Evolutionary conservation across 1,284 basidiomycete genomes (phyloP).

Genomic region (Athelia sp.): DNA sequence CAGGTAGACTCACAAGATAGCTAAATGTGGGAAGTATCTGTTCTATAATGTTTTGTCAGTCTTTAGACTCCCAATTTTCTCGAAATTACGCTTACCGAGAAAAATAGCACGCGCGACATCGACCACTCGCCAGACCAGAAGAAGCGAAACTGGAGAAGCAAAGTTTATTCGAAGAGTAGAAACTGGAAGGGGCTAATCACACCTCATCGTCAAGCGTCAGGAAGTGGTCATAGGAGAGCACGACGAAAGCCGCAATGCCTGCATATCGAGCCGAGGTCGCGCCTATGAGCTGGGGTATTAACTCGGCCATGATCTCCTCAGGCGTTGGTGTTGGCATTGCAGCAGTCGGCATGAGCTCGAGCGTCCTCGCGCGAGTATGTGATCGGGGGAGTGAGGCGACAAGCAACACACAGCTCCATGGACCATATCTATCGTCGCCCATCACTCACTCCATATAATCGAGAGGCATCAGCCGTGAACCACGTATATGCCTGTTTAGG

Average conservation of each 20-base stretch:
- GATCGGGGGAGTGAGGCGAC: no score
- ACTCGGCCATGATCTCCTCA: no score
- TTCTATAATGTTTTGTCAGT: constrained; percentile 11
- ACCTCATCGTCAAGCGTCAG: constrained; percentile 1
- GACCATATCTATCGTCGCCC: no score
- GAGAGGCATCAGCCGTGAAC: no score
- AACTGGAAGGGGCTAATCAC: not conserved
- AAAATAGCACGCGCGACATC: constrained; percentile 17
- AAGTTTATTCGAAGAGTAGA: not conserved
- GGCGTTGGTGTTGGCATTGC: no score
- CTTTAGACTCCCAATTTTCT: no score
- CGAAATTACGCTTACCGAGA: constrained; percentile 13
- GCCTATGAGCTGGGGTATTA: not conserved
- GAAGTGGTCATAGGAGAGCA: not conserved
- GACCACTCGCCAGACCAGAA: constrained; percentile 23
- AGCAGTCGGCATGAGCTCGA: no score
- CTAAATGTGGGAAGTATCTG: constrained; percentile 17
- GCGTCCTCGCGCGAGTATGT: no score
- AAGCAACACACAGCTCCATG: no score
- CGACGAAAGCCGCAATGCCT: not conserved
- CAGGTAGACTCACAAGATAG: constrained; percentile 13
- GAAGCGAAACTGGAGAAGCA: constrained; percentile 15
- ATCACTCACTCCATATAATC: no score
- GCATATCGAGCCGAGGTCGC: not conserved
- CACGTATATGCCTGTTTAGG: no score